Evolutionary conservation across 805 yeast species (phyloP).

Genomic region (Cyberlindnera nakhonratchasimensis): DNA sequence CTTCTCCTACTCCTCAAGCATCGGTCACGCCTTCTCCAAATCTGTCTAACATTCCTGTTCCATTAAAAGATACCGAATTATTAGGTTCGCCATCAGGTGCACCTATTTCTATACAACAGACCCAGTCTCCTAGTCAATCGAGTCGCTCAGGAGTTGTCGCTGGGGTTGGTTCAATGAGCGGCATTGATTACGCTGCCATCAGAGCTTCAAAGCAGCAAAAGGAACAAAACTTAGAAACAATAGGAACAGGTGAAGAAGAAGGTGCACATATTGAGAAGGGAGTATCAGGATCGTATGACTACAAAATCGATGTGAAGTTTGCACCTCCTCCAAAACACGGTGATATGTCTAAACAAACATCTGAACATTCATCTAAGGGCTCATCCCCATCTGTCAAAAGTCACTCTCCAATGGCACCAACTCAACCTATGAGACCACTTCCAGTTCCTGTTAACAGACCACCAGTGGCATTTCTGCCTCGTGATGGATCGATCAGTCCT

Average conservation of each 20-base stretch:
- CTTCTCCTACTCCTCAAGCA: background rate
- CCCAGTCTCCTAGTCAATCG: background rate
- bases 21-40: slow-evolving; percentile 22
- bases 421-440: slow-evolving; percentile 11
- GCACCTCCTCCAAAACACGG: slow-evolving; percentile 35
- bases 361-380: background rate
- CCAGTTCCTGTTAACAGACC: slow-evolving; percentile 3
- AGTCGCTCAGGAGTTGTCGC: background rate
- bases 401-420: background rate
- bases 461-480: slow-evolving; percentile 12
- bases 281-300: slow-evolving; percentile 34
- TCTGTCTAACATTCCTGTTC: slow-evolving; percentile 20
- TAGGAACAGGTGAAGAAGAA: slow-evolving; percentile 2
- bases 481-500: slow-evolving; percentile 1
- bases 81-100: background rate
- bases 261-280: slow-evolving; percentile 20
- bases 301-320: slow-evolving; percentile 31
- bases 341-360: slow-evolving; percentile 1
- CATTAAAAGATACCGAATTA: slow-evolving; percentile 10
- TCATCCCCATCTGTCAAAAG: background rate
- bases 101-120: background rate
- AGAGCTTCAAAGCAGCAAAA: background rate
- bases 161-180: slow-evolving; percentile 1
- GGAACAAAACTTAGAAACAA: too few relatives aligned
- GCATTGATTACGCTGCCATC: slow-evolving; percentile 1